These are phyloP conservation scores for Lepidium campestre DNA, from an alignment of 441 rosid genomes.

Conservation along the genomic window DNA sequence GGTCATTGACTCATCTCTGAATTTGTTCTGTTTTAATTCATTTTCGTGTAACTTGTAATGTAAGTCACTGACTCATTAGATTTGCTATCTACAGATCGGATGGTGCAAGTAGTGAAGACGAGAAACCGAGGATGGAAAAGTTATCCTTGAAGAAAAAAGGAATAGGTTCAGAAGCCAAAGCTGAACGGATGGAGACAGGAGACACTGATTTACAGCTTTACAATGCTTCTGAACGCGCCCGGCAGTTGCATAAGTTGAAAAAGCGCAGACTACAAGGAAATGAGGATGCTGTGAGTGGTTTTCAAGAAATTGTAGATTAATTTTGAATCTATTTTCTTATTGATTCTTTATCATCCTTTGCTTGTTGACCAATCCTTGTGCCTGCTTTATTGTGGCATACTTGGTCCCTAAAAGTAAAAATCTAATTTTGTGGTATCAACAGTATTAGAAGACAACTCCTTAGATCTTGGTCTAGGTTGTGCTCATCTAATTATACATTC, in stretches of 20 bases:
- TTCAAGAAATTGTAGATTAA: background rate
- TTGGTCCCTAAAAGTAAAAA: background rate
- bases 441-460: background rate
- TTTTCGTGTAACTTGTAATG: conserved; percentile 5
- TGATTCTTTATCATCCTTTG: background rate
- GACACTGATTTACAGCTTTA: conserved; percentile 75
- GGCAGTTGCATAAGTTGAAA: conserved; percentile 77
- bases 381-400: background rate
- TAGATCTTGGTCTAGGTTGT: background rate
- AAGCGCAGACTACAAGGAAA: conserved; percentile 84
- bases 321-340: background rate
- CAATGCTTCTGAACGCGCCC: conserved; percentile 68
- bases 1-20: conserved; percentile 21
- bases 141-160: conserved; percentile 79
- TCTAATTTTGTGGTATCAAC: background rate
- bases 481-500: background rate
- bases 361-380: background rate
- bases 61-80: conserved; percentile 2
- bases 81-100: conserved; percentile 33
- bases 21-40: background rate
- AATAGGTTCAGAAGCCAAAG: conserved; percentile 83
- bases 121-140: conserved; percentile 66
- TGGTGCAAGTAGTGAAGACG: conserved; percentile 48
- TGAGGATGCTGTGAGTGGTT: conserved; percentile 73
- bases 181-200: conserved; percentile 67